Evolutionary conservation across 2,329 filamentous ascomycete genomes (phyloP), one percentile per base, ranked within the genome.

Genomic region (Penicillium sp.): DNA sequence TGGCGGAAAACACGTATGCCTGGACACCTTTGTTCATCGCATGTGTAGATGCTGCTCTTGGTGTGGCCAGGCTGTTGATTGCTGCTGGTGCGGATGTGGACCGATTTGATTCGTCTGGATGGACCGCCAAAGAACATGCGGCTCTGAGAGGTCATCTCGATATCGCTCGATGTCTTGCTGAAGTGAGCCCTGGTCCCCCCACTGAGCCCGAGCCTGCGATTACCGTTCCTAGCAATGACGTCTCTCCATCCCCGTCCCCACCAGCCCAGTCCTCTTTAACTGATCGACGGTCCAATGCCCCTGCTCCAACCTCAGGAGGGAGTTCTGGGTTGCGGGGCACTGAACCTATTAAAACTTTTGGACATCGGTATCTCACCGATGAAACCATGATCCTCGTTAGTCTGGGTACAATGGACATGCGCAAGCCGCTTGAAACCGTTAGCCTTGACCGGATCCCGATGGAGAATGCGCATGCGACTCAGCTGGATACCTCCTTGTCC

Each of bases 11-110:
- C 37, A 83, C 84, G 0, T 96, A 93, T 57, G 80, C 83, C 2
- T 98, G 92, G 90, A 95, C 92, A 1, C 86, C 92, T n/a, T 71
- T 98, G 9, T 92, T 95, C 57, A 84, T 95, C 47, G 86, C 90
- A 7, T 85, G 84, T 37, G 90, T 96, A 2, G 89, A 98, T 56
- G 90, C 90, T 0, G 83, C 88, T 48, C 64, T 87, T 8, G 66
- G 74, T 0, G 78, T 95, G 27, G 85, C 85, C 0, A 75, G 88
- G 55, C 71, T 92, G 15, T 72, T 98, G 3, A 76, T 94, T 27
- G 76, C 82, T 32, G 82, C 84, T 14, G 86, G 86, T 1, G 86
- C 87, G 0, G 79, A 93, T 42, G 67, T 87, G 2, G 80, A 82
- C 39, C 80, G 77, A 41, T 69, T 74, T 4, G 92, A 98, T 61